Base-by-base conservation (phyloP, 257 asterid species). In the Hygrophila difformis region DNA sequence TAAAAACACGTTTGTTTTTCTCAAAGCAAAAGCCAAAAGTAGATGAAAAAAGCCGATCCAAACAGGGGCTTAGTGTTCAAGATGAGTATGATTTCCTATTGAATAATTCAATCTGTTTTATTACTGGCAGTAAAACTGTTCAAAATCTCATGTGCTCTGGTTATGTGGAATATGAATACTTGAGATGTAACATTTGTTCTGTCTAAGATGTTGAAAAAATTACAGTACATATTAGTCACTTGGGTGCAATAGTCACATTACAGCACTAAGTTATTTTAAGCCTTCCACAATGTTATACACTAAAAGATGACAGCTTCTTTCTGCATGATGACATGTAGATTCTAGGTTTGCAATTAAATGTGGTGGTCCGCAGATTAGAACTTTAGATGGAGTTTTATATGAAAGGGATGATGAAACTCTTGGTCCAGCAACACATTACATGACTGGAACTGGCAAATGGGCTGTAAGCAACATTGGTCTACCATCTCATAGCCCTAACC, bases 381-480 rank as follows among this genome's bases (percentile, higher is more conserved):
- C 89, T 10, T 54, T 60, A 28, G 58, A 73, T 45, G 60, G 37
- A 53, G 59, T 44, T 29, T 11, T 11, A 12, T 86, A 64, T 38
- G 96, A 82, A 62, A 49, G 5, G 28, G 94, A 86, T 5, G 49
- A 51, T 49, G 73, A 55, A 55, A 26, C 76, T 49, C 77, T 75
- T 31, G 94, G 96, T 58, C 89, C 96, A 11, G 86, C 96, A 49
- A 76, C 81, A 22, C 68, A 70, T 55, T 60, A 44, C 14, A 55
- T 56, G 56, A 53, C 70, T 17, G 18, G 59, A 42, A 44, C 76
- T 1, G 39, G 53, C 11, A 70, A 81, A 66, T 82, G 94, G 94
- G 92, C 81, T 41, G 83, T 86, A 26, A 86, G 94, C 68, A 86
- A 86, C 59, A 76, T 47, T 38, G 96, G 94, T 44, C 37, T 74